Base-by-base conservation (phyloP, 2,329 filamentous ascomycete genomes). In the Gnomoniopsis sp. region DNA sequence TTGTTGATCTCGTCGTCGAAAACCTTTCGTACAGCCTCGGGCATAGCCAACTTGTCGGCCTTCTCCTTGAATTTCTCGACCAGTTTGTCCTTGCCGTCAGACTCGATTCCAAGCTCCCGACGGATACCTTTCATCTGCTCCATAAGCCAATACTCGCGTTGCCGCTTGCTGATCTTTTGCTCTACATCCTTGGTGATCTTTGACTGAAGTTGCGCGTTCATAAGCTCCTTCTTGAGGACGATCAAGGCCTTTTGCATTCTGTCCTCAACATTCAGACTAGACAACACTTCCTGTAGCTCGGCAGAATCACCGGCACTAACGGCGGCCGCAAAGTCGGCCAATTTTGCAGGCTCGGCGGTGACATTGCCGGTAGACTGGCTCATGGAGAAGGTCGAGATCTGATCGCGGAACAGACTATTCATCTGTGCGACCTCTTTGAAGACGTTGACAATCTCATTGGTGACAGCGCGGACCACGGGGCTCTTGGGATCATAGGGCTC, bases 81-180 rank as follows among this genome's bases (percentile, higher is more conserved):
- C 14, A 99, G 81, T 77, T 98, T 98, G 70, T 99, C 95, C 75
- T 98, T 99, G 64, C 96, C 95, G 70, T 99, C 95, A 6, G 91
- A 96, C 72, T 99, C 96, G 55, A 99, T 91, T 22, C 96, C 95
- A 51, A 99, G 85, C 74, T 99, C 95, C 59, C 95, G 85, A 59
- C 91, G 89, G 69, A 99, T 99, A 26, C 93, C 95, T 79, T 98
- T 98, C 93, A 99, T 96, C 73, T 99, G 96, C 75, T 99, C 95
- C 91, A 96, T 96, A 49, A 99, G 79, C 90, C 92, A 98, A 77
- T 98, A 99, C 71, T 99, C 95, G 54, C 95, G 87, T 72, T 99
- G 95, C 33, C 93, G 88, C 77, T 99, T 98, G 67, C 93, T 93
- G 55, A 99, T 98, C 76, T 96, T 97, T 69, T 86, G 91, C 73